These are phyloP conservation scores for Astrothelium macrocarpum DNA, from an alignment of 495 filamentous ascomycete genomes.

Conservation along the genomic window DNA sequence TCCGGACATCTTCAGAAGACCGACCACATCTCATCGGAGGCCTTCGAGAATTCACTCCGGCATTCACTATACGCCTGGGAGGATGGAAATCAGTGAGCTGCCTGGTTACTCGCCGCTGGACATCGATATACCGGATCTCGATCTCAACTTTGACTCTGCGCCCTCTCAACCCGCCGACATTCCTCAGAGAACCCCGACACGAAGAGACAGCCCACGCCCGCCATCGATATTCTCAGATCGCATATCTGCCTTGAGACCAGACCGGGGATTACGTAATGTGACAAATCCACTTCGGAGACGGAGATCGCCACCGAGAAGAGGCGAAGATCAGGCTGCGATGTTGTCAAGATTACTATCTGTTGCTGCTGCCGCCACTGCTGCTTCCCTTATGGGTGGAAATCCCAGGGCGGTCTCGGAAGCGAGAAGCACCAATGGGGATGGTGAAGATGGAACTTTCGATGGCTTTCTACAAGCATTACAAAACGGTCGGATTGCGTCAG, in stretches of 20 bases:
- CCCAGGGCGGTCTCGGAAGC: constrained; percentile 33
- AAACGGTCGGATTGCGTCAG: constrained; percentile 37
- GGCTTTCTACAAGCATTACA: constrained; percentile 36
- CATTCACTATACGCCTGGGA: not conserved
- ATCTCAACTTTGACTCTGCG: constrained; percentile 24
- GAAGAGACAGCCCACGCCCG: constrained; percentile 15
- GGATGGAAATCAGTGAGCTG: constrained; percentile 9
- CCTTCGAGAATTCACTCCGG: not conserved
- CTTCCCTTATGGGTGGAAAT: constrained; percentile 37
- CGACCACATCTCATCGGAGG: not conserved
- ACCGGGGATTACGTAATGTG: constrained; percentile 29
- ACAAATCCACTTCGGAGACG: constrained; percentile 30
- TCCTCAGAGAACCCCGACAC: constrained; percentile 7
- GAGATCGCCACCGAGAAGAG: constrained; percentile 27
- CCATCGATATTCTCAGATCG: constrained; percentile 17
- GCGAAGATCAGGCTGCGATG: constrained; percentile 38
- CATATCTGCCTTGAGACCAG: constrained; percentile 24
- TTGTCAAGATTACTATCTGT: constrained; percentile 37
- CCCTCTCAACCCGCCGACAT: not conserved
- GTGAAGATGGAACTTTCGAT: constrained; percentile 39
- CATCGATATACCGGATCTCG: constrained; percentile 21
- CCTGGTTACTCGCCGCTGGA: constrained; percentile 18
- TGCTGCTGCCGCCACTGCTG: constrained; percentile 38
- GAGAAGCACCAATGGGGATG: constrained; percentile 26
- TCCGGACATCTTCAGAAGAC: not conserved